Evolutionary conservation across 208 protist species (phyloP).

Genomic region (Acanthamoeba sp.): DNA sequence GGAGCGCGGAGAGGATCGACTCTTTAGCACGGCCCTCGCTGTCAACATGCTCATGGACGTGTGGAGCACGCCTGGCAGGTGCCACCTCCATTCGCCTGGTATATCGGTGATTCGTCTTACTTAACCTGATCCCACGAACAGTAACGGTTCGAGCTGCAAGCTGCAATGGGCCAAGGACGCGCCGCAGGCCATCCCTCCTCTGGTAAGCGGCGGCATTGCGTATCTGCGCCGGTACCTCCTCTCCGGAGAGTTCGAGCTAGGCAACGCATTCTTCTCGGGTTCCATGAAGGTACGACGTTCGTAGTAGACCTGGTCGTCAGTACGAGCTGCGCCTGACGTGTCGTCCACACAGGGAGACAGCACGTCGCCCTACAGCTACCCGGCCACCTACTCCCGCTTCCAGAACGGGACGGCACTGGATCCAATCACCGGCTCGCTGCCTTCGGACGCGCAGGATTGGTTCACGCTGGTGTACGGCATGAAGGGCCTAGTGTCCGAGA

Average conservation of each 20-base stretch:
- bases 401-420: background rate
- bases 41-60: slow-evolving; percentile 44
- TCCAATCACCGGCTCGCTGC: background rate
- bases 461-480: slow-evolving; percentile 19
- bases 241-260: background rate
- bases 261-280: slow-evolving; percentile 66
- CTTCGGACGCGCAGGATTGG: background rate
- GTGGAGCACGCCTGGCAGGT: background rate
- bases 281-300: background rate
- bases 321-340: background rate
- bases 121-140: no score
- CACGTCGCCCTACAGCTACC: background rate
- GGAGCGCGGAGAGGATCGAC: slow-evolving; percentile 4
- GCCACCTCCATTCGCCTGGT: background rate
- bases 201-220: background rate
- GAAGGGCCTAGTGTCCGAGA: background rate
- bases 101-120: no score
- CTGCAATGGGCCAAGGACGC: background rate
- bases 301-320: no score
- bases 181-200: background rate
- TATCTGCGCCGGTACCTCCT: slow-evolving; percentile 23
- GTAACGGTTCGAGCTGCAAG: background rate
- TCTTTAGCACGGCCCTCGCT: slow-evolving; percentile 17
- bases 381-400: slow-evolving; percentile 15
- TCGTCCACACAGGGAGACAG: background rate